These are phyloP conservation scores for Mucor circinelloides DNA, from an alignment of 371 early-diverging fungal genomes.

Conservation along the genomic window DNA sequence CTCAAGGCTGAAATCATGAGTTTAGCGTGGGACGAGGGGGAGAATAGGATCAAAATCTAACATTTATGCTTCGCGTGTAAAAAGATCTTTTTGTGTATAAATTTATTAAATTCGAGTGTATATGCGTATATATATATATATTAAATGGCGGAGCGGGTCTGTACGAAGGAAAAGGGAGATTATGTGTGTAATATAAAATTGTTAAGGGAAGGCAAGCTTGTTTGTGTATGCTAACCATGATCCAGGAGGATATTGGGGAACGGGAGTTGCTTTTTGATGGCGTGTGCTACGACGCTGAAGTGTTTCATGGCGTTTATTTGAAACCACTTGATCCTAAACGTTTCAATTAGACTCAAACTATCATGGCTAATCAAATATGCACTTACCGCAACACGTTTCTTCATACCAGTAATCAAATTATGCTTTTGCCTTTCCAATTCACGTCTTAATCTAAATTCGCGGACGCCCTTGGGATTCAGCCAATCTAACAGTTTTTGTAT, in stretches of 20 bases:
- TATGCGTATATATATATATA: neutral
- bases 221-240: slow-evolving; percentile 50
- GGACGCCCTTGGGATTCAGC: slow-evolving; percentile 77
- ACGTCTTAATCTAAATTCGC: slow-evolving; percentile 63
- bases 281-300: slow-evolving; percentile 51
- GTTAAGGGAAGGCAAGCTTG: slow-evolving; percentile 29
- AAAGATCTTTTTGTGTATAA: neutral
- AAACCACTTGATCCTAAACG: slow-evolving; percentile 35
- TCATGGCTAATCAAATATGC: neutral
- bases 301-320: slow-evolving; percentile 33
- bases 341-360: neutral
- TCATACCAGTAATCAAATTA: slow-evolving; percentile 53
- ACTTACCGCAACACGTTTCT: slow-evolving; percentile 38
- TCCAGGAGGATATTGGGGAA: slow-evolving; percentile 29
- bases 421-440: slow-evolving; percentile 56
- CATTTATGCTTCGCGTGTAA: neutral
- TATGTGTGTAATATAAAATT: neutral
- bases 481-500: slow-evolving; percentile 68
- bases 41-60: neutral
- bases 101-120: neutral
- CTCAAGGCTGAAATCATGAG: neutral
- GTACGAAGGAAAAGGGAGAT: neutral
- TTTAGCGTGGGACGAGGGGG: slow-evolving; percentile 2
- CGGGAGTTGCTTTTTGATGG: slow-evolving; percentile 31
- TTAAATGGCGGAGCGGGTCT: neutral